A percentile compares a stretch with the other conserved stretches of the same genome.
Evolutionary conservation across 2,329 filamentous ascomycete species (phyloP).

Genomic region (Septoria petroselini): DNA sequence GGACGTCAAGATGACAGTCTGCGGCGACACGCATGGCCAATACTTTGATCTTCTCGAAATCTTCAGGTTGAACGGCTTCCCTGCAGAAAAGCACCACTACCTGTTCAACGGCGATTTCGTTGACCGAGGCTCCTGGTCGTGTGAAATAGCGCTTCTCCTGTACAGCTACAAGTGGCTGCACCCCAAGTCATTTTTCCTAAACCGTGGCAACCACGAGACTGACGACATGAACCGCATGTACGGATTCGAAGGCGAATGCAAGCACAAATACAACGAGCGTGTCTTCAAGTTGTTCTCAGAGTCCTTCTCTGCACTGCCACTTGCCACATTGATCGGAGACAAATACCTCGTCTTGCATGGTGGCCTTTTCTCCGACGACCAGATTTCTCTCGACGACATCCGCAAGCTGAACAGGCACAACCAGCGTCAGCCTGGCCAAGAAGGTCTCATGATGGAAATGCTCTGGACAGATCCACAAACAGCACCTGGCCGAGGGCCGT

Average conservation of each 20-base stretch:
- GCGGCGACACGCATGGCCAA: constrained; percentile 96
- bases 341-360: constrained; percentile 93
- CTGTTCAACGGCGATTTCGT: constrained; percentile 99
- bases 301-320: constrained; percentile 88
- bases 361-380: constrained; percentile 94
- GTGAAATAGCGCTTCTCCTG: constrained; percentile 88
- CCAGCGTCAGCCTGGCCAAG: constrained; percentile 88
- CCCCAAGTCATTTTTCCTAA: constrained; percentile 81
- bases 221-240: constrained; percentile 94
- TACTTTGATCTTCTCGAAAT: constrained; percentile 97
- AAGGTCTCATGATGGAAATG: constrained; percentile 99
- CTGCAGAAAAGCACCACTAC: constrained; percentile 83
- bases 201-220: constrained; percentile 97
- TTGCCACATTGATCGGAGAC: constrained; percentile 85
- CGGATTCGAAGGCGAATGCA: constrained; percentile 97
- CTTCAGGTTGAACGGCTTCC: constrained; percentile 84
- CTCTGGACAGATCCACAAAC: constrained; percentile 97
- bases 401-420: constrained; percentile 86
- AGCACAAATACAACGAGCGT: constrained; percentile 94
- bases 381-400: constrained; percentile 86
- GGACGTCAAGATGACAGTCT: constrained; percentile 81
- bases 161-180: constrained; percentile 97
- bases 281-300: constrained; percentile 98
- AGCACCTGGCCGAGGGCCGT: constrained; percentile 79
- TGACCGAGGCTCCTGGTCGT: constrained; percentile 95